A percentile compares a stretch with the other conserved stretches of the same genome.
phyloP scores from a whole-genome alignment of 2,329 filamentous ascomycete genomes.

The Arthrobotrys sinensis region DNA sequence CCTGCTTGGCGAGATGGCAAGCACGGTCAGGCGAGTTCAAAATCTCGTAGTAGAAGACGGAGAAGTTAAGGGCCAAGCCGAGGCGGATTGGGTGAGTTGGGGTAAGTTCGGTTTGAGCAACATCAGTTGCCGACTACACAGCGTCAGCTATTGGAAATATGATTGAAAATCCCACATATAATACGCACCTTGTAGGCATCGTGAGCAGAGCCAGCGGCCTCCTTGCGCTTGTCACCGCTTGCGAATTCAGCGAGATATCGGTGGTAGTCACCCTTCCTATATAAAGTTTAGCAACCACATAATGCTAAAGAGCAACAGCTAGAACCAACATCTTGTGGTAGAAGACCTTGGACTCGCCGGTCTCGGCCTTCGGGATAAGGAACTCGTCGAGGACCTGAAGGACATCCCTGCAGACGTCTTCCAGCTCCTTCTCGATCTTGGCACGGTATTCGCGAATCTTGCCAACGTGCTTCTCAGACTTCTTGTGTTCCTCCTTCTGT shows the following conservation, averaged over 20 bases:
- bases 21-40: slow-evolving; percentile 98
- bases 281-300: slow-evolving; percentile 25
- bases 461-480: slow-evolving; percentile 88
- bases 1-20: slow-evolving; percentile 96
- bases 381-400: slow-evolving; percentile 94
- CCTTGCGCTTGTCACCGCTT: slow-evolving; percentile 93
- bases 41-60: slow-evolving; percentile 99
- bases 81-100: slow-evolving; percentile 95
- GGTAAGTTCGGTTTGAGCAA: slow-evolving; percentile 88
- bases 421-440: slow-evolving; percentile 97
- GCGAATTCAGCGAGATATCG: slow-evolving; percentile 98
- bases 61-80: slow-evolving; percentile 94
- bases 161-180: slow-evolving; percentile 24
- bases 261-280: slow-evolving; percentile 99
- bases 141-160: slow-evolving; percentile 7
- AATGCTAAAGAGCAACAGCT: background rate
- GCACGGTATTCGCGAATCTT: slow-evolving; percentile 98
- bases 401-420: slow-evolving; percentile 98
- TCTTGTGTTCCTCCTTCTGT: slow-evolving; percentile 99
- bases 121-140: slow-evolving; percentile 81
- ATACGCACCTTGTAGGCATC: slow-evolving; percentile 87
- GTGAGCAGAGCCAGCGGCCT: slow-evolving; percentile 91
- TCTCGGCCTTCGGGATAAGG: slow-evolving; percentile 93
- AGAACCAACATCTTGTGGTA: slow-evolving; percentile 96
- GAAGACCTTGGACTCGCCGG: slow-evolving; percentile 98